phyloP scores from a whole-genome alignment of 2,329 filamentous ascomycete species.

The Coccinonectria pachysandricola region DNA sequence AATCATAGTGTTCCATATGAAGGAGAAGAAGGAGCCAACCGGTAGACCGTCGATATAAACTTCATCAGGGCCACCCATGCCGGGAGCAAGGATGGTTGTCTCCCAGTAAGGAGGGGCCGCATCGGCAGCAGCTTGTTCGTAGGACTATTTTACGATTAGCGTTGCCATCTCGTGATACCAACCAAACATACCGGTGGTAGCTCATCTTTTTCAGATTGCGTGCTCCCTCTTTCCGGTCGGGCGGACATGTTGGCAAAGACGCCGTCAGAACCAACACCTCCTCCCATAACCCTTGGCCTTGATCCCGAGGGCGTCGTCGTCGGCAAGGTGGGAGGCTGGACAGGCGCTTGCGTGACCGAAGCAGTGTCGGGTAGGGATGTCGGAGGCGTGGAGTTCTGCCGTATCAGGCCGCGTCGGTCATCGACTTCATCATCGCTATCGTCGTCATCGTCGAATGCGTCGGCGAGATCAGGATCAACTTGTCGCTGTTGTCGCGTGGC shows the following conservation, averaged over 20 bases:
- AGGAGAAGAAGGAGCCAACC: conserved; percentile 77
- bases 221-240: conserved; percentile 71
- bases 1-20: conserved; percentile 91
- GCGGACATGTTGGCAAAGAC: conserved; percentile 94
- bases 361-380: conserved; percentile 11
- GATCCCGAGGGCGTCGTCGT: conserved; percentile 24
- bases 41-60: conserved; percentile 96
- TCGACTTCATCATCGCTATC: conserved; percentile 63
- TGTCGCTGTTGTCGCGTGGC: conserved; percentile 27
- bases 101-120: conserved; percentile 98
- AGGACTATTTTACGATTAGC: no score
- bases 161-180: no score
- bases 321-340: conserved; percentile 7
- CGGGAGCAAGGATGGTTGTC: conserved; percentile 91
- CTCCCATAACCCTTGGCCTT: conserved; percentile 49
- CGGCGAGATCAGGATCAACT: conserved; percentile 74
- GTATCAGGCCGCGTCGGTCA: conserved; percentile 79
- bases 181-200: conserved; percentile 69
- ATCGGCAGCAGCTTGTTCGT: conserved; percentile 96
- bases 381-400: conserved; percentile 40
- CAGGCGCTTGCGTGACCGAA: conserved; percentile 9
- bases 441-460: conserved; percentile 81
- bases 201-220: conserved; percentile 73
- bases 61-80: conserved; percentile 80
- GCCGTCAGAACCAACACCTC: conserved; percentile 75